Conservation (phyloP, 2,329 filamentous ascomycete genomes). For the Dactylellina cionopaga region DNA sequence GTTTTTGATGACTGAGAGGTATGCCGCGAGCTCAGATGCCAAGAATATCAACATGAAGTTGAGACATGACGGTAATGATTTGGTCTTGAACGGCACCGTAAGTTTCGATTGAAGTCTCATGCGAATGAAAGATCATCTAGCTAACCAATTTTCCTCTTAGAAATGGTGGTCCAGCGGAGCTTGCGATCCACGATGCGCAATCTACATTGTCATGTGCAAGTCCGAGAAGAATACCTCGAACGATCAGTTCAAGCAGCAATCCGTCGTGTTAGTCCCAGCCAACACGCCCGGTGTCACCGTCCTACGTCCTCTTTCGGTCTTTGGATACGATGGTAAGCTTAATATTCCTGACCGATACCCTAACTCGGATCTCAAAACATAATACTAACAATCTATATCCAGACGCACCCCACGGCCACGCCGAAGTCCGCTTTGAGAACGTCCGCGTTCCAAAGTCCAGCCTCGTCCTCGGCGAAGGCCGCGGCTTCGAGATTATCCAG, state of each 20-base stretch:
- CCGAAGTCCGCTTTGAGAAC: slow-evolving; percentile 87
- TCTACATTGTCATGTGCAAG: slow-evolving; percentile 98
- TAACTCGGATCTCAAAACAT: not conserved
- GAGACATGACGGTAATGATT: slow-evolving; percentile 82
- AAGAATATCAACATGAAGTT: slow-evolving; percentile 91
- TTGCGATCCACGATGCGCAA: slow-evolving; percentile 87
- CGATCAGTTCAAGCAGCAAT: slow-evolving; percentile 90
- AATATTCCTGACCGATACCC: no score
- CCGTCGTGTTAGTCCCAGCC: slow-evolving; percentile 87
- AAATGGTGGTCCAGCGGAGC: slow-evolving; percentile 99
- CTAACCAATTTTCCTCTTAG: slow-evolving; percentile 61
- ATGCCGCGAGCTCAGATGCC: slow-evolving; percentile 87
- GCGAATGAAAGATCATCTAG: no score
- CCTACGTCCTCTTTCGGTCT: slow-evolving; percentile 90
- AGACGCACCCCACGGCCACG: slow-evolving; percentile 97
- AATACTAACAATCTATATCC: slow-evolving; percentile 12
- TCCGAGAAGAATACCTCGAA: slow-evolving; percentile 60
- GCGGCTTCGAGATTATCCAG: slow-evolving; percentile 98
- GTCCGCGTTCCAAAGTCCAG: slow-evolving; percentile 85
- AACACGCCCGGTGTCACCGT: slow-evolving; percentile 86
- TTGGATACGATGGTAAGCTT: slow-evolving; percentile 78
- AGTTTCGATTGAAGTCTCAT: no score
- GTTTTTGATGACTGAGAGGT: slow-evolving; percentile 93
- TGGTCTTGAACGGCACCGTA: slow-evolving; percentile 87
- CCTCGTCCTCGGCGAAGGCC: slow-evolving; percentile 90